Base-by-base conservation (phyloP, 2,329 filamentous ascomycete species). In the Ceratocystis harringtonii region DNA sequence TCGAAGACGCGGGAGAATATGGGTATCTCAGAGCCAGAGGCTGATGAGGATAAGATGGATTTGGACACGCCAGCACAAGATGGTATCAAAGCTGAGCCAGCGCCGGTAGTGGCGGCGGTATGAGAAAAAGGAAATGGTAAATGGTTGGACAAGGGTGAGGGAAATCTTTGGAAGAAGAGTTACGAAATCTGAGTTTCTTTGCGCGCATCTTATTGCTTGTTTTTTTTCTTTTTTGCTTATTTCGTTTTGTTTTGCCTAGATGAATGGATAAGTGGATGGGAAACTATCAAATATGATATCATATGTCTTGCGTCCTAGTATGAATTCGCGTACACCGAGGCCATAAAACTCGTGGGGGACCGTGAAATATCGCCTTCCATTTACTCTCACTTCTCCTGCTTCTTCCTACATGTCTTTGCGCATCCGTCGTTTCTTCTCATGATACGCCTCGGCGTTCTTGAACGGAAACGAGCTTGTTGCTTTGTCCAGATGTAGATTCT, bases 401-500 rank as follows among this genome's bases (percentile, higher is more conserved):
- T 15, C 30, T 7, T 30, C 5, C 61, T 64, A 64, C 43, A 61
- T 41, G 10, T 62, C 43, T 43, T 69, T 69, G 73, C 64, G 57
- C n/a, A 75, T 67, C 12, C 71, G 72, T 71, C 74, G 75, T 72
- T 76, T 76, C 72, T 76, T 76, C 61, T 71, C 69, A 15, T 73
- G 70, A 65, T 76, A 76, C 17, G 75, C 74, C 68, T 75, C 70
- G 28, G 68, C 68, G 68, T 76, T 76, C 68, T 71, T 75, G 68
- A 76, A 76, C 8, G 75, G 75, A 25, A 74, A 76, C 45, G 74
- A 73, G 68, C 75, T 76, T 8, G 75, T 76, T 68, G 74, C 72
- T 71, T 76, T 75, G 68, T 76, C 74, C 64, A 74, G 73, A 50
- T 72, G 70, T 66, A 73, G 72, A 61, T 75, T 72, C 65, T 71